Base-by-base conservation (phyloP, 129 eudicot genomes). In the Chrysanthemum seticuspe region DNA sequence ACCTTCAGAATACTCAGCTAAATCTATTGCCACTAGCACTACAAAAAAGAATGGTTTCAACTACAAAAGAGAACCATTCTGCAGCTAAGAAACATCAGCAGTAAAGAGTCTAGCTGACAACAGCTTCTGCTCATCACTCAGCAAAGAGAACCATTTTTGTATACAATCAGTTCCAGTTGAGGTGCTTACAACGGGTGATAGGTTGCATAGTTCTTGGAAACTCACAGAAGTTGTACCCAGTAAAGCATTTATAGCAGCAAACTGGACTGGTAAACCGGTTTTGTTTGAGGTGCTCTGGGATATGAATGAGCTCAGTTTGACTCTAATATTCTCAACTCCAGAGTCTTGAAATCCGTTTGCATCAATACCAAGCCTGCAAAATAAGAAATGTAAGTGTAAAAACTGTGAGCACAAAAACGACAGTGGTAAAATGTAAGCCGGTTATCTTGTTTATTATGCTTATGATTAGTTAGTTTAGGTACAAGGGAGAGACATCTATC, bases 311-410 rank as follows among this genome's bases (percentile, higher is more conserved):
- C 82, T 74, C 73, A 92, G 74, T 66, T 75, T 67, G 40, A 68
- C 72, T 75, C 83, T 80, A 25, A 92, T 74, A 45, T 65, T 81
- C 79, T 83, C 81, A 67, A 92, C 88, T 40, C 73, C 81, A 49
- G 61, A 2, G 60, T 89, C 96, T 53, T 89, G 78, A 40, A 74
- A 81, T 48, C 96, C 96, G 10, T 70, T 77, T 9, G 84, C 82
- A 51, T 80, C 74, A 19, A 87, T 81, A 62, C 94, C 97, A 66
- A 83, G 63, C 76, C 97, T 92, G 85, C 48, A 85, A 44, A 11
- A 78, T 10, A 71, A 4, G 16, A 68, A 45, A 68, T 29, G 13
- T 23, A 18, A 63, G 6, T 63, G 48, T 27, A 53, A 52, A 13
- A 19, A 62, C 25, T 29, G 3, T 29, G 51, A 62, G 5, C 13